Base-by-base conservation (phyloP, 2,329 filamentous ascomycete species). In the Xylariaceae sp. region DNA sequence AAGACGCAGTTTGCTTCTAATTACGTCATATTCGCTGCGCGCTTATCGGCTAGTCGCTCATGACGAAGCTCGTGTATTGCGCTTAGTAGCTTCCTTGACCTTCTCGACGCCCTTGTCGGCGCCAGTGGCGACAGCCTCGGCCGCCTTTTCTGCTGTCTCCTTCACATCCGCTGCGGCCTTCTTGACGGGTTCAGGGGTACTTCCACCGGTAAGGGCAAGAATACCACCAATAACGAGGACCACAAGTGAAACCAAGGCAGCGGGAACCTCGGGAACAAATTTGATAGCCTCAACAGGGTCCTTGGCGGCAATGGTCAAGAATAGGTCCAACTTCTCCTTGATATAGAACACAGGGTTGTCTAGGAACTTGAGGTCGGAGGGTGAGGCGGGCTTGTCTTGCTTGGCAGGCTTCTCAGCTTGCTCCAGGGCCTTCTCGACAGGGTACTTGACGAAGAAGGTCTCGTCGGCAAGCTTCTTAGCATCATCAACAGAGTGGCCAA, bases 401-500 rank as follows among this genome's bases (percentile, higher is more conserved):
- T 72, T 67, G 82, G 92, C 90, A 65, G 92, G 91, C 81, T 86
- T 89, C 62, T 80, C 80, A 51, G 85, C 86, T 61, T 88, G 82
- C 69, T 94, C 88, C 60, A 89, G 78, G 42, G 86, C 82, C 77
- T 87, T 81, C 79, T 99, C 94, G 45, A 89, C 75, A 48, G 84
- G 77, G 70, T 85, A 80, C 88, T 99, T 99, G 75, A 90, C 74
- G 66, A 89, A 86, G 71, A 91, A 99, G 48, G 90, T 89, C 81
- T 96, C 89, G 58, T 87, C 80, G 63, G 90, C 87, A 66, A 99
- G 79, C 76, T 91, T 87, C 72, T 87, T 84, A 55, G 94, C 94
- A 61, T 99, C 94, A 67, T 90, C 90, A 61, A 94, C 71, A 17
- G 92, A 97, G 84, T 99, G 94, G 57, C 94, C 94, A 70, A 99